Evolutionary conservation across 768 basidiomycete genomes (phyloP).

Genomic region (Podaxis sp.): DNA sequence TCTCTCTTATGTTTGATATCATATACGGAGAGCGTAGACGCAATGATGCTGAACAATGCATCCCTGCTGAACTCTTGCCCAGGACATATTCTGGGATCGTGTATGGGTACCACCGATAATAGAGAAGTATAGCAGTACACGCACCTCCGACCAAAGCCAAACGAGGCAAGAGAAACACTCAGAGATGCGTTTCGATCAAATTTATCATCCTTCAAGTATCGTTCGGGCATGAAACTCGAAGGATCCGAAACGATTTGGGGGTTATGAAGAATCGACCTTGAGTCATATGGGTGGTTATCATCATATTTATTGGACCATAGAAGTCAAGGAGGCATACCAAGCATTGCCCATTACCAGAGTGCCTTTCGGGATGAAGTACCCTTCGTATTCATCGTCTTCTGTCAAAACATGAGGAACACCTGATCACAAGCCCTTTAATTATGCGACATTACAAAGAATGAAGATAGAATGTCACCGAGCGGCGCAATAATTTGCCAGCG

Average conservation of each 20-base stretch:
- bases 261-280: constrained; percentile 27
- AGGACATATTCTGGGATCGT: constrained; percentile 33
- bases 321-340: constrained; percentile 25
- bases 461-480: constrained; percentile 15
- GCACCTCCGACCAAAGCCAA: constrained; percentile 28
- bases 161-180: constrained; percentile 12
- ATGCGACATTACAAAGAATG: not conserved
- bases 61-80: constrained; percentile 43
- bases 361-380: constrained; percentile 38
- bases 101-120: not conserved
- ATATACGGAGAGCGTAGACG: constrained; percentile 21
- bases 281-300: not conserved
- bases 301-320: not conserved
- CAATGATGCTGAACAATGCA: constrained; percentile 29
- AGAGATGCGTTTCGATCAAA: constrained; percentile 17
- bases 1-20: constrained; percentile 14
- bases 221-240: constrained; percentile 38
- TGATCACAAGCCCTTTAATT: constrained; percentile 5
- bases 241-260: constrained; percentile 34
- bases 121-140: not conserved
- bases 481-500: constrained; percentile 22
- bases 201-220: constrained; percentile 31
- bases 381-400: constrained; percentile 37
- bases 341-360: constrained; percentile 39
- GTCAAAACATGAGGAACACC: constrained; percentile 30